Evolutionary conservation across 495 filamentous ascomycete species (phyloP).

Genomic region (Glutinoglossum americanum): DNA sequence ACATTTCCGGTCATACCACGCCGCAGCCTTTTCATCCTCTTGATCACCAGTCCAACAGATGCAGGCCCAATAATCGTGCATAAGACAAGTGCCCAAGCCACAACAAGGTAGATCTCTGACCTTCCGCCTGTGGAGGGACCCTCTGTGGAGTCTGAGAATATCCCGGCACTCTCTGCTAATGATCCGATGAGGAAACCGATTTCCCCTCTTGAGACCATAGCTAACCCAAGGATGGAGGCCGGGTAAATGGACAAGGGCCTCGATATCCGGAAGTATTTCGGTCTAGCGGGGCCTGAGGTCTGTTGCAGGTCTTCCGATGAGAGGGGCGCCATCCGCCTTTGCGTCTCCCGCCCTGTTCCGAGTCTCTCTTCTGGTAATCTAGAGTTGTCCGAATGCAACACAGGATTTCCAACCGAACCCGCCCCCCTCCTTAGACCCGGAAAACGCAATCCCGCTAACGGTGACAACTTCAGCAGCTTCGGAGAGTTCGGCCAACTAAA

Average conservation of each 20-base stretch:
- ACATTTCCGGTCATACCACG: too few relatives aligned
- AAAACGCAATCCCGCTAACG: too few relatives aligned
- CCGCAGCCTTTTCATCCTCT: too few relatives aligned
- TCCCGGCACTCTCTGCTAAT: constrained; percentile 34
- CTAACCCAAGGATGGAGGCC: constrained; percentile 30
- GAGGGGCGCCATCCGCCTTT: too few relatives aligned
- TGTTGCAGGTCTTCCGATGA: too few relatives aligned
- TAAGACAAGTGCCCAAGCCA: constrained; percentile 54
- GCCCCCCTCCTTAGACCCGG: not conserved
- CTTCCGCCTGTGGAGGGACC: not conserved
- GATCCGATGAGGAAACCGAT: constrained; percentile 62
- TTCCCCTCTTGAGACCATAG: constrained; percentile 62
- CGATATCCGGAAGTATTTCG: too few relatives aligned
- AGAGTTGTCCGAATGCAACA: too few relatives aligned
- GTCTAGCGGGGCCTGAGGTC: too few relatives aligned
- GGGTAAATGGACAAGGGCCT: constrained; percentile 25
- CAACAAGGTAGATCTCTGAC: constrained; percentile 36
- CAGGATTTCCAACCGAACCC: constrained; percentile 21
- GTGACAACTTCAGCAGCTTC: not conserved
- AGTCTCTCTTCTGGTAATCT: too few relatives aligned
- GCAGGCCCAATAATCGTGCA: constrained; percentile 58
- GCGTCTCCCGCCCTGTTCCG: too few relatives aligned
- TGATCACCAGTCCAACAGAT: constrained; percentile 38
- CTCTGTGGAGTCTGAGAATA: constrained; percentile 21
- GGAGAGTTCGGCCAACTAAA: not conserved